Evolutionary conservation across 2,329 filamentous ascomycete genomes (phyloP).

Genomic region (Aspergillus latus): DNA sequence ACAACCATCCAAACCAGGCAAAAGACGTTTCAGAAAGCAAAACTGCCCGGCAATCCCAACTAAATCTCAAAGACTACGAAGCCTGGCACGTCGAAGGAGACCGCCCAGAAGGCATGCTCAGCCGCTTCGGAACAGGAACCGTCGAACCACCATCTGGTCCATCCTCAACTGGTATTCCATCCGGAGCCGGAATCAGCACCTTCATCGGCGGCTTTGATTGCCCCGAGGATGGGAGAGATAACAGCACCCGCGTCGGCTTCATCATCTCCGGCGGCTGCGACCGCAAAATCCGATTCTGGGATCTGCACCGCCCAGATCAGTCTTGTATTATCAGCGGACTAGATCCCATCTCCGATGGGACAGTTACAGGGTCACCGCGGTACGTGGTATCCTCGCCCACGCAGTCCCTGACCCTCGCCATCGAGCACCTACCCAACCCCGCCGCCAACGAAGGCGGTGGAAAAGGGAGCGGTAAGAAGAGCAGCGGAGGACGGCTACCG

Average conservation of each 20-base stretch:
- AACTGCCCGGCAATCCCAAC: conserved; percentile 21
- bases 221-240: conserved; percentile 60
- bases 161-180: conserved; percentile 17
- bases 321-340: conserved; percentile 80
- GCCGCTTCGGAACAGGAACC: conserved; percentile 69
- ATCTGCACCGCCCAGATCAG: conserved; percentile 72
- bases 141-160: conserved; percentile 54
- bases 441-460: conserved; percentile 20
- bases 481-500: conserved; percentile 53
- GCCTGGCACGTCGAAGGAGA: conserved; percentile 90
- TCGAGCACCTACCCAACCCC: conserved; percentile 58
- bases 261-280: conserved; percentile 86
- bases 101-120: conserved; percentile 79
- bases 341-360: conserved; percentile 60
- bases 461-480: conserved; percentile 34
- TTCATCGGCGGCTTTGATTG: conserved; percentile 71
- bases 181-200: conserved; percentile 70
- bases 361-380: conserved; percentile 56
- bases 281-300: conserved; percentile 92
- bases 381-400: conserved; percentile 67
- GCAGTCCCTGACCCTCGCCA: conserved; percentile 63
- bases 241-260: conserved; percentile 69
- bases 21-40: conserved; percentile 8
- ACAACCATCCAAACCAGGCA: conserved; percentile 25
- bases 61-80: conserved; percentile 64